Base-by-base conservation (phyloP, 2,329 filamentous ascomycete genomes). In the Talaromyces islandicus region DNA sequence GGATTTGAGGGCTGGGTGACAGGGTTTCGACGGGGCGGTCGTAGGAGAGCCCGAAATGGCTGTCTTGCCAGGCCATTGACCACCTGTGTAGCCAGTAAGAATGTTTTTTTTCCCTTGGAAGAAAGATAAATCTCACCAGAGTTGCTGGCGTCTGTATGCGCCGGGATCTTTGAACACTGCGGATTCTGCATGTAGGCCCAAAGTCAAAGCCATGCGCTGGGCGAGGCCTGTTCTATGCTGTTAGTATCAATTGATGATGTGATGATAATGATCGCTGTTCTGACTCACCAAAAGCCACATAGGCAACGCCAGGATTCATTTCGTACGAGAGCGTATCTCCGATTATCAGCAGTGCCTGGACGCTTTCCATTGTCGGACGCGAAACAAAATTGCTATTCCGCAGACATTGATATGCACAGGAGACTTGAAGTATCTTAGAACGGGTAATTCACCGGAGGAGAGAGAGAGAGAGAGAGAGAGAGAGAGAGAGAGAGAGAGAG, bases 301-400 rank as follows among this genome's bases (percentile, higher is more conserved):
- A 87, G 2, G 84, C 82, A 24, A 85, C 84, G 2, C 85, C 85
- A 4, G 85, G 84, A 62, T 87, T 87, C 83, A 85, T 85, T 63
- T 85, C 84, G 68, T 85, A 85, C 0, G 83, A 83, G 25, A 85
- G 76, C 14, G 84, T 84, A 65, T 86, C 86, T 54, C 83, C 83
- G 27, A 87, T 83, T 7, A 87, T 82, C 4, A 87, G 72, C 21
- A 87, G 75, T 0, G 83, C 84, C 67, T 87, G 83, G 25, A 87
- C 85, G 46, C 81, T 84, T 62, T 86, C 83, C 48, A 86, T 73
- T 5, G 80, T 84, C 19, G 84, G 82, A 59, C 84, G 82, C 0
- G 85, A 86, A 6, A 87, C 67, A 67, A 86, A 87, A 63, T 87
- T 87, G 21, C 82, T 84, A 70, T 85, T 84, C n/a, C 85, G 81